Conservation (phyloP, 495 filamentous ascomycete species). For the Staphylotrichum tortipilum region DNA sequence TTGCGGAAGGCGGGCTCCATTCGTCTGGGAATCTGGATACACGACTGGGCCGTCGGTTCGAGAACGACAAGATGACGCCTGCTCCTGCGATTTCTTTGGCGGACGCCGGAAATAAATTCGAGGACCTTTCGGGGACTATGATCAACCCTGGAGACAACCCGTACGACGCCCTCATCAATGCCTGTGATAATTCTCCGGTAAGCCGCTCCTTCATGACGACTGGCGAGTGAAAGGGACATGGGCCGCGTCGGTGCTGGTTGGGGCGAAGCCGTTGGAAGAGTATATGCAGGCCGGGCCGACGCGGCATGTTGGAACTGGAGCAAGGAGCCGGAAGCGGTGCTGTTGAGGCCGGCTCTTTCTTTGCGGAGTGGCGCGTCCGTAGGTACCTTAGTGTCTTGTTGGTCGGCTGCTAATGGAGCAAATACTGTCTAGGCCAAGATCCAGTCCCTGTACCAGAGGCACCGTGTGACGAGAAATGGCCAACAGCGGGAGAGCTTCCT, state of each 20-base stretch:
- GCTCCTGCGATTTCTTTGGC: constrained; percentile 24
- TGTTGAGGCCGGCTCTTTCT: too few species aligned
- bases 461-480: constrained; percentile 63
- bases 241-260: too few species aligned
- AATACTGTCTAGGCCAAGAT: constrained; percentile 48
- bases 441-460: constrained; percentile 60
- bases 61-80: constrained; percentile 22
- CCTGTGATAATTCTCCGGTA: constrained; percentile 53
- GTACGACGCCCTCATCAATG: constrained; percentile 64
- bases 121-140: constrained; percentile 47
- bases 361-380: too few species aligned
- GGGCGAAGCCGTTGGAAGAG: too few species aligned
- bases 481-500: constrained; percentile 63
- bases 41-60: not conserved
- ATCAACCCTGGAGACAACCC: constrained; percentile 52
- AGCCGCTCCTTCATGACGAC: constrained; percentile 20
- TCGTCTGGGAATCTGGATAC: too few species aligned
- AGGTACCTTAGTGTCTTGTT: too few species aligned
- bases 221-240: too few species aligned
- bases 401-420: not conserved
- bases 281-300: too few species aligned
- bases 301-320: too few species aligned
- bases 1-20: too few species aligned
- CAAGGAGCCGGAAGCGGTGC: too few species aligned
- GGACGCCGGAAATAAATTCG: constrained; percentile 44